Percentiles rank a stretch among this genome's conserved stretches.
These are phyloP conservation scores for Lupinus albus DNA, from an alignment of 306 rosid genomes.

Conservation along the genomic window DNA sequence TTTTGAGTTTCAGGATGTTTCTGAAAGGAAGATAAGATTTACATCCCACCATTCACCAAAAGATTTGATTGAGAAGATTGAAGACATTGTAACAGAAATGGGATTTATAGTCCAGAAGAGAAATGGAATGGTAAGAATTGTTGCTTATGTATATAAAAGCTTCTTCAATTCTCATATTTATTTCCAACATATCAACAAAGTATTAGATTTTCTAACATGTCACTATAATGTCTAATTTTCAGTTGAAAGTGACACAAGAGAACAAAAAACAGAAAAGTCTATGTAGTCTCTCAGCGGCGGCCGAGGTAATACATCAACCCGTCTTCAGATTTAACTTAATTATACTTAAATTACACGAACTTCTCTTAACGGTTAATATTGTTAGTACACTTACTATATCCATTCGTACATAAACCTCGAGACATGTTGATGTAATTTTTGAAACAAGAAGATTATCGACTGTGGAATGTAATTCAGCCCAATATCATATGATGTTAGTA, in stretches of 20 bases:
- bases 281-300: constrained; percentile 62
- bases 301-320: constrained; percentile 56
- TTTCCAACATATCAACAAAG: not conserved
- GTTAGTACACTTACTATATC: no score
- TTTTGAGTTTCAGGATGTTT: constrained; percentile 61
- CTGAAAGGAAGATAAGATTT: constrained; percentile 89
- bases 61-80: constrained; percentile 70
- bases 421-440: no score
- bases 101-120: constrained; percentile 77
- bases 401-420: no score
- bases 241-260: constrained; percentile 78
- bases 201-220: constrained; percentile 16
- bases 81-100: constrained; percentile 70
- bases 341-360: no score
- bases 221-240: constrained; percentile 36
- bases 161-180: not conserved
- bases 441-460: no score
- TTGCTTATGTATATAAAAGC: not conserved
- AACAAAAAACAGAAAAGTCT: constrained; percentile 47
- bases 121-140: constrained; percentile 67
- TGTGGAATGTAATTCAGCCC: no score
- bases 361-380: no score
- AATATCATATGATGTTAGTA: no score
- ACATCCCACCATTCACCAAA: constrained; percentile 76
- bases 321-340: no score